phyloP scores from a whole-genome alignment of 805 yeast species.

The Wickerhamomyces alni region DNA sequence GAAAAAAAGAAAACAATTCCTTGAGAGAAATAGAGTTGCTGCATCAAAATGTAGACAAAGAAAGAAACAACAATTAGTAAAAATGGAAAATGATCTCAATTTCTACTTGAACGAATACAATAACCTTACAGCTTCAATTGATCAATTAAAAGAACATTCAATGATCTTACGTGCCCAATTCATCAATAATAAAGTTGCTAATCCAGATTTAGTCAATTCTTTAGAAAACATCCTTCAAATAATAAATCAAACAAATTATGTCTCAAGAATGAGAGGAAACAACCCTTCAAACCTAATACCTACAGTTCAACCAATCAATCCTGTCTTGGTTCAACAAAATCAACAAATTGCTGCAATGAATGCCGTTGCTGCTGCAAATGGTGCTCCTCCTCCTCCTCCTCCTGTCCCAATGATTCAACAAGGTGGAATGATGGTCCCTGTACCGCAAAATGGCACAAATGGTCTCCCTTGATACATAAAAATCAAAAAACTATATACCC shows the following conservation, averaged over 20 bases:
- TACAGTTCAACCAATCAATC: conserved; percentile 25
- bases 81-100: conserved; percentile 74
- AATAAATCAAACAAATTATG: conserved; percentile 20
- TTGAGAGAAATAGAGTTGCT: conserved; percentile 91
- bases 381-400: background rate
- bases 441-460: too few relatives aligned
- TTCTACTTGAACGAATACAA: conserved; percentile 68
- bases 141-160: conserved; percentile 54
- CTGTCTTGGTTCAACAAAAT: conserved; percentile 18
- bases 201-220: conserved; percentile 40
- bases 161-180: conserved; percentile 41
- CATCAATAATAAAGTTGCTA: conserved; percentile 18
- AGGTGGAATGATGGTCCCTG: background rate
- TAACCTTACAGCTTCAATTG: conserved; percentile 51
- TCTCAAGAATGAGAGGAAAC: conserved; percentile 22
- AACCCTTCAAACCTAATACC: conserved; percentile 21
- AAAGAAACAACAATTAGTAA: conserved; percentile 80
- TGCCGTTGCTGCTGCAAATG: background rate
- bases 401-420: background rate
- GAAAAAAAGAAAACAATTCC: conserved; percentile 67
- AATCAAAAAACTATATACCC: too few relatives aligned
- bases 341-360: conserved; percentile 4
- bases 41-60: conserved; percentile 94
- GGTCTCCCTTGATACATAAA: too few relatives aligned
- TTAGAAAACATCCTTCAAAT: conserved; percentile 20